phyloP scores from a whole-genome alignment of 805 yeast genomes.

The Lipomyces mesembrius region DNA sequence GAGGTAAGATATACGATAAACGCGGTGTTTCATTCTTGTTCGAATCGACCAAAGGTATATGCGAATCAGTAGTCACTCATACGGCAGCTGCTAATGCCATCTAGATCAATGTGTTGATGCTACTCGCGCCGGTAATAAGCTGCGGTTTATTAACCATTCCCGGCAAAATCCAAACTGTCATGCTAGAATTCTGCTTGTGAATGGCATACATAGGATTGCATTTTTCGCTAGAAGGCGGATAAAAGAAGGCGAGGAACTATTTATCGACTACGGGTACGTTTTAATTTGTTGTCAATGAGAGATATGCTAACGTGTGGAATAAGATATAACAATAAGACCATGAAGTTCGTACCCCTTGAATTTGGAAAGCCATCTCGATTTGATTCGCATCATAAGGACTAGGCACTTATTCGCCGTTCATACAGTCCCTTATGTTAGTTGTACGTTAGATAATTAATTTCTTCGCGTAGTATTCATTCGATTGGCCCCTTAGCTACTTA shows the following conservation, averaged over 20 bases:
- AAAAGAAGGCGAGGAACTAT: slow-evolving; percentile 36
- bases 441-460: background rate
- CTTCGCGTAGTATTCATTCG: background rate
- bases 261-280: slow-evolving; percentile 33
- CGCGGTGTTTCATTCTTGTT: slow-evolving; percentile 35
- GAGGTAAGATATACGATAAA: slow-evolving; percentile 36
- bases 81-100: background rate
- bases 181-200: slow-evolving; percentile 33
- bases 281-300: background rate
- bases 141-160: slow-evolving; percentile 35
- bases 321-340: slow-evolving; percentile 33
- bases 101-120: slow-evolving; percentile 36
- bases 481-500: no score
- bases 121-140: slow-evolving; percentile 33
- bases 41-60: slow-evolving; percentile 32
- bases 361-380: background rate
- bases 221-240: slow-evolving; percentile 29
- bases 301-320: background rate
- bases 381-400: background rate
- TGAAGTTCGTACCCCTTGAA: slow-evolving; percentile 35
- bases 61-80: background rate
- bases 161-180: slow-evolving; percentile 34
- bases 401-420: background rate
- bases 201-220: slow-evolving; percentile 35
- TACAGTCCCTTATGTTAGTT: no score